Evolutionary conservation across 129 eudicot genomes (phyloP).

Genomic region (Lactuca saligna): DNA sequence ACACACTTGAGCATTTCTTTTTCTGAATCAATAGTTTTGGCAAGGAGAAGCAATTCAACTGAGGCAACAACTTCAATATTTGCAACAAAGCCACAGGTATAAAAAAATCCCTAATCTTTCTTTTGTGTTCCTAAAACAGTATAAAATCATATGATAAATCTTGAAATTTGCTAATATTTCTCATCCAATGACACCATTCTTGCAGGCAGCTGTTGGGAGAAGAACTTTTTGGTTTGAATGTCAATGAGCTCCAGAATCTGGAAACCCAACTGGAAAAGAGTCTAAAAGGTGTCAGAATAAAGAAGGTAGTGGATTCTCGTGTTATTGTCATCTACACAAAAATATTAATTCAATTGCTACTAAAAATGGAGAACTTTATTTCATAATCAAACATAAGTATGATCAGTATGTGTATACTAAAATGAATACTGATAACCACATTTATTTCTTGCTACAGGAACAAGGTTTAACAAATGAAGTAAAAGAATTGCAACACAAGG

Average conservation of each 20-base stretch:
- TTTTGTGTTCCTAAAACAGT: slow-evolving; percentile 5
- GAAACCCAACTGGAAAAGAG: slow-evolving; percentile 61
- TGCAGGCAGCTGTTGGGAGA: slow-evolving; percentile 76
- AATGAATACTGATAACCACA: slow-evolving; percentile 3
- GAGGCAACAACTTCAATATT: slow-evolving; percentile 64
- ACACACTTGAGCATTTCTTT: not conserved
- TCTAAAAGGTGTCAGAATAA: slow-evolving; percentile 54
- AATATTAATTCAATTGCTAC: not conserved
- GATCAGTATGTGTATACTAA: too few species aligned
- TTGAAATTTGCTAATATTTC: not conserved
- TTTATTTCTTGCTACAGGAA: slow-evolving; percentile 50
- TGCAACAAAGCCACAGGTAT: slow-evolving; percentile 71
- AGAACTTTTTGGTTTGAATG: slow-evolving; percentile 62
- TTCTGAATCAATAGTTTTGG: slow-evolving; percentile 50
- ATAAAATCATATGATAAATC: not conserved
- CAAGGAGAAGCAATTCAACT: slow-evolving; percentile 64
- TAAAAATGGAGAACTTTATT: not conserved
- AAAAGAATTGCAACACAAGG: slow-evolving; percentile 56
- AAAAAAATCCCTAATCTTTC: slow-evolving; percentile 12
- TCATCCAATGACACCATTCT: slow-evolving; percentile 14
- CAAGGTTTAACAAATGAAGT: slow-evolving; percentile 51
- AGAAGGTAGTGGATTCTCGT: slow-evolving; percentile 42
- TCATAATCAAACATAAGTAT: too few species aligned
- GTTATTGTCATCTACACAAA: not conserved
- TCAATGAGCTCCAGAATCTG: slow-evolving; percentile 57